Conservation (phyloP, 2,329 filamentous ascomycete genomes). For the Phyllosticta citribraziliensis region DNA sequence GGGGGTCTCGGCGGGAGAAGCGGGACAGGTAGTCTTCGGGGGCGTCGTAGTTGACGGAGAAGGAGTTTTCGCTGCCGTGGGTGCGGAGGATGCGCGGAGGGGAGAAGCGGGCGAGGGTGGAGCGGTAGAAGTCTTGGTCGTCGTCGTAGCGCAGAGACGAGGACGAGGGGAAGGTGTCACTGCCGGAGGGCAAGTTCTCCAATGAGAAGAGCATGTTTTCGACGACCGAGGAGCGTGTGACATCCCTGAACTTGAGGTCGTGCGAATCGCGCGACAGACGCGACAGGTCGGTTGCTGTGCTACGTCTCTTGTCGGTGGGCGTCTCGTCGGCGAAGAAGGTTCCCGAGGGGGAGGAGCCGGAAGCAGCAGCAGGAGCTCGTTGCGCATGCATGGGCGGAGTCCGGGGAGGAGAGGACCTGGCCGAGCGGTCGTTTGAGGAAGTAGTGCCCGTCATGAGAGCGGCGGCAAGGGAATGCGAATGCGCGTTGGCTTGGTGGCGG, state of each 20-base stretch:
- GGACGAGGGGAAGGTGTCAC: conserved; percentile 20
- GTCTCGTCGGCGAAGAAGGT: conserved; percentile 13
- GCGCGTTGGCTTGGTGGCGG: conserved; percentile 8
- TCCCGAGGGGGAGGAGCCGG: not conserved
- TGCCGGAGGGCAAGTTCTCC: conserved; percentile 53
- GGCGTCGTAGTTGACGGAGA: conserved; percentile 41
- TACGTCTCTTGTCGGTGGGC: conserved; percentile 11
- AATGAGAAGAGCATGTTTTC: conserved; percentile 93
- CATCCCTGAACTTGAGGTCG: conserved; percentile 71
- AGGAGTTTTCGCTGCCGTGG: conserved; percentile 51
- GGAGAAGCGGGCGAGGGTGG: conserved; percentile 23
- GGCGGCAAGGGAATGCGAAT: not conserved
- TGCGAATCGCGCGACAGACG: conserved; percentile 54
- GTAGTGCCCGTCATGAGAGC: not conserved
- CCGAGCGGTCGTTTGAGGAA: not conserved
- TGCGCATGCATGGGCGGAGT: not conserved
- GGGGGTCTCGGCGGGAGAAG: conserved; percentile 44
- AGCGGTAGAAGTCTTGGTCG: conserved; percentile 31
- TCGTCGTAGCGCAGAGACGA: conserved; percentile 32
- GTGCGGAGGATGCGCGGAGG: conserved; percentile 31
- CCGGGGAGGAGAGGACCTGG: not conserved
- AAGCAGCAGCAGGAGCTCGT: not conserved
- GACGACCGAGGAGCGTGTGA: conserved; percentile 82
- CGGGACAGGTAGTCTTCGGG: conserved; percentile 28
- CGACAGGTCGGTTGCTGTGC: conserved; percentile 4